These are phyloP conservation scores for Fragaria nilgerrensis DNA, from an alignment of 306 rosid species.

Conservation along the genomic window DNA sequence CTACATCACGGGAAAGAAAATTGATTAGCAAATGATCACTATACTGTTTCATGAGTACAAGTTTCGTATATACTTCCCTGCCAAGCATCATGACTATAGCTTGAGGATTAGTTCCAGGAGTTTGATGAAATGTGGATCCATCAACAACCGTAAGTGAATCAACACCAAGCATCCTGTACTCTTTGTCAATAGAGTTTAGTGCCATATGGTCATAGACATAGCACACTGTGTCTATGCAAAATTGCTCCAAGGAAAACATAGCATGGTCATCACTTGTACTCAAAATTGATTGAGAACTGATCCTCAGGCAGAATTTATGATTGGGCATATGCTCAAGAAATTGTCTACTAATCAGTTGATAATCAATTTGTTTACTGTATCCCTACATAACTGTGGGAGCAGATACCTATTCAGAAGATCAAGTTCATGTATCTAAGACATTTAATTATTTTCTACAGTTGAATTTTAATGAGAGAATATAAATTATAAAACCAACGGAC, in stretches of 20 bases:
- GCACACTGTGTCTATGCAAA: slow-evolving; percentile 61
- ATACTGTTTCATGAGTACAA: neutral
- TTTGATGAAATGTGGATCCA: slow-evolving; percentile 58
- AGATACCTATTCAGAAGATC: no score
- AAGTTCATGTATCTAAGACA: no score
- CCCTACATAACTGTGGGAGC: no score
- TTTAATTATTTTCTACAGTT: no score
- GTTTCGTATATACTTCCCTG: slow-evolving; percentile 35
- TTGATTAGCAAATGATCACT: neutral
- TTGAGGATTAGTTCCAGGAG: slow-evolving; percentile 79
- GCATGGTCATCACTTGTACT: slow-evolving; percentile 1
- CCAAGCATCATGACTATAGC: slow-evolving; percentile 92
- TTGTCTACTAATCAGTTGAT: no score
- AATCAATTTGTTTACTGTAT: no score
- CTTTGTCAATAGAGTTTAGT: slow-evolving; percentile 36
- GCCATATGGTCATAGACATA: slow-evolving; percentile 51
- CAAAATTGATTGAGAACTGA: no score
- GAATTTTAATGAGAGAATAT: no score
- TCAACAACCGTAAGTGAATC: slow-evolving; percentile 66
- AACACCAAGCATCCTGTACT: slow-evolving; percentile 60
- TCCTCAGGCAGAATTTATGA: no score
- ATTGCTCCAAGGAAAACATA: slow-evolving; percentile 54
- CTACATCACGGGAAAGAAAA: slow-evolving; percentile 25
- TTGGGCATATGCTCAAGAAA: no score
- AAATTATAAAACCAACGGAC: no score